Evolutionary conservation across 164 flowering plant species (phyloP).

Genomic region (Vitis cinerea): DNA sequence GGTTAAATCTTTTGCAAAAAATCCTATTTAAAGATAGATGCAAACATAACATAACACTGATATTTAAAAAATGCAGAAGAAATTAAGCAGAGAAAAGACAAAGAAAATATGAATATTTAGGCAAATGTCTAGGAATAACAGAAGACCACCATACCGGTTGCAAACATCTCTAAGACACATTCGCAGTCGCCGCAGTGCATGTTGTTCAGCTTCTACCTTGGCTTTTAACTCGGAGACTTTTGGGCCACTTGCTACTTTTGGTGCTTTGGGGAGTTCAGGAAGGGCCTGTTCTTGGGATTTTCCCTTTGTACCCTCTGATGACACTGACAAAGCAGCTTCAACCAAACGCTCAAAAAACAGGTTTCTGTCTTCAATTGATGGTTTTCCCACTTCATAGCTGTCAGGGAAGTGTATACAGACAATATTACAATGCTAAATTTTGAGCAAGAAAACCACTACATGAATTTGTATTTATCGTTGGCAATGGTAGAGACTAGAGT

Average conservation of each 20-base stretch:
- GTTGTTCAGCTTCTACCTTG: constrained; percentile 97
- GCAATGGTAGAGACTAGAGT: no score
- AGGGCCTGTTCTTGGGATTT: constrained; percentile 40
- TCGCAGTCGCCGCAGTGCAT: constrained; percentile 91
- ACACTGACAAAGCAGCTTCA: constrained; percentile 75
- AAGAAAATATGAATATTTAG: not conserved
- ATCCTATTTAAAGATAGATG: no score
- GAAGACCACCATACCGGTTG: constrained; percentile 62
- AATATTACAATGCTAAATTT: not conserved
- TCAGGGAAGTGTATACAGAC: not conserved
- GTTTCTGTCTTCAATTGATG: constrained; percentile 66
- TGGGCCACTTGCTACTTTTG: constrained; percentile 76
- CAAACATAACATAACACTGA: not conserved
- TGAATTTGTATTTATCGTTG: not conserved
- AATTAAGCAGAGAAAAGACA: not conserved
- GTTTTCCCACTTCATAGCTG: constrained; percentile 71
- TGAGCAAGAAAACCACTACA: not conserved
- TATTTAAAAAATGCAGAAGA: not conserved
- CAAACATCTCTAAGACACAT: constrained; percentile 99
- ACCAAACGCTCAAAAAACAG: constrained; percentile 73
- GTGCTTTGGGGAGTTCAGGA: constrained; percentile 89
- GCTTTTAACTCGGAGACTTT: constrained; percentile 89
- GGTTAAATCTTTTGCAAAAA: no score
- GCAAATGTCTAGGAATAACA: not conserved
- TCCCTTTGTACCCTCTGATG: constrained; percentile 37